Percentiles rank a stretch among this genome's conserved stretches.
These are phyloP conservation scores for Skeletonema marinoi DNA, from an alignment of 108 stramenopile genomes.

Conservation along the genomic window DNA sequence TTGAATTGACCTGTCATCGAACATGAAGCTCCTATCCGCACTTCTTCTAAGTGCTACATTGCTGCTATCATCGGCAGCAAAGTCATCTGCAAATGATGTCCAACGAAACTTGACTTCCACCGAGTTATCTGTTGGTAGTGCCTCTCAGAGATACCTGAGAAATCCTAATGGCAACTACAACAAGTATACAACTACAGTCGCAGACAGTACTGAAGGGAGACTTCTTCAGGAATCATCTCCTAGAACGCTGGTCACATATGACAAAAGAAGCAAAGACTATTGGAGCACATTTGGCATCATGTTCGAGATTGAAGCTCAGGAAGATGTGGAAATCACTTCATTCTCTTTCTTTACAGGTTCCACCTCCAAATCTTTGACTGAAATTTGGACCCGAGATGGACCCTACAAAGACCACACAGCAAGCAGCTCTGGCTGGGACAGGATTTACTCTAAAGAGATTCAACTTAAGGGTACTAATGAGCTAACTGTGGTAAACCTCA, in stretches of 20 bases:
- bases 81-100: background rate
- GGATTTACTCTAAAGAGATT: background rate
- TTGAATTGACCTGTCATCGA: background rate
- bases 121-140: background rate
- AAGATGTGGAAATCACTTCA: background rate
- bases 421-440: background rate
- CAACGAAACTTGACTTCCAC: background rate
- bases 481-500: background rate
- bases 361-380: background rate
- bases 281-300: background rate
- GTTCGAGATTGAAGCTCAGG: background rate
- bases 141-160: background rate
- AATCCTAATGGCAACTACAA: background rate
- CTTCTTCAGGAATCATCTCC: background rate
- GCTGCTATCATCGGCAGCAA: background rate
- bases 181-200: no score
- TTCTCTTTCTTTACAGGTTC: background rate
- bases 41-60: background rate
- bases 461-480: background rate
- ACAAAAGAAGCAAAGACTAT: no score
- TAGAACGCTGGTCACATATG: no score
- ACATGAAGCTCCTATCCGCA: background rate
- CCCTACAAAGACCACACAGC: background rate
- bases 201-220: background rate
- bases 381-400: background rate